Percentiles rank a stretch among this genome's conserved stretches.
phyloP scores from a whole-genome alignment of 768 basidiomycete species.

The Pleurotus giganteus region DNA sequence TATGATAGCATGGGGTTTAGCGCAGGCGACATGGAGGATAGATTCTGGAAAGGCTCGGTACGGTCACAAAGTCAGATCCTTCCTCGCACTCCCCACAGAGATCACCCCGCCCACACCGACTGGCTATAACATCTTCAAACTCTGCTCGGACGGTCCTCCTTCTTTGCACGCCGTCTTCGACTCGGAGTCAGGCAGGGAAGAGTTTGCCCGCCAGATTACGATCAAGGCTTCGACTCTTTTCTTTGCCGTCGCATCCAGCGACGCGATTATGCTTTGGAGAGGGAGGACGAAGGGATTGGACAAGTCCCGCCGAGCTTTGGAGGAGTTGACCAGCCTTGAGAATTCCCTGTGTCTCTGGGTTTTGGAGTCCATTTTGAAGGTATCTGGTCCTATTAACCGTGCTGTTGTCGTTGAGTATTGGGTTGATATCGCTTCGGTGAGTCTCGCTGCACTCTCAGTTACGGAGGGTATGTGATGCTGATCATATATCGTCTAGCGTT shows the following conservation, averaged over 20 bases:
- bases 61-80: conserved; percentile 2
- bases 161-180: conserved; percentile 33
- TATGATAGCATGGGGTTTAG: not conserved
- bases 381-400: conserved; percentile 18
- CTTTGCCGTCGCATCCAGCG: conserved; percentile 38
- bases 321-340: conserved; percentile 32
- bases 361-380: conserved; percentile 29
- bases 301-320: conserved; percentile 27
- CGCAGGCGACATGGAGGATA: conserved; percentile 7
- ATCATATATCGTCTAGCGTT: conserved; percentile 37
- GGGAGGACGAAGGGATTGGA: conserved; percentile 23
- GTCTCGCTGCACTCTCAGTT: conserved; percentile 10
- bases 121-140: conserved; percentile 20
- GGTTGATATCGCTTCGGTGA: conserved; percentile 43
- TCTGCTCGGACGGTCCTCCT: conserved; percentile 18
- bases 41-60: conserved; percentile 9
- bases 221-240: conserved; percentile 34
- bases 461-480: not conserved
- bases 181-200: conserved; percentile 32
- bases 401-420: conserved; percentile 36
- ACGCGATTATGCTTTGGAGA: conserved; percentile 39
- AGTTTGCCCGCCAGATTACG: conserved; percentile 47
- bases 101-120: conserved; percentile 17
- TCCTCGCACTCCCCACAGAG: not conserved
- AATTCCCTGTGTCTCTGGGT: conserved; percentile 39